These are phyloP conservation scores for Geranium incanum DNA, from an alignment of 441 rosid genomes.

Conservation along the genomic window DNA sequence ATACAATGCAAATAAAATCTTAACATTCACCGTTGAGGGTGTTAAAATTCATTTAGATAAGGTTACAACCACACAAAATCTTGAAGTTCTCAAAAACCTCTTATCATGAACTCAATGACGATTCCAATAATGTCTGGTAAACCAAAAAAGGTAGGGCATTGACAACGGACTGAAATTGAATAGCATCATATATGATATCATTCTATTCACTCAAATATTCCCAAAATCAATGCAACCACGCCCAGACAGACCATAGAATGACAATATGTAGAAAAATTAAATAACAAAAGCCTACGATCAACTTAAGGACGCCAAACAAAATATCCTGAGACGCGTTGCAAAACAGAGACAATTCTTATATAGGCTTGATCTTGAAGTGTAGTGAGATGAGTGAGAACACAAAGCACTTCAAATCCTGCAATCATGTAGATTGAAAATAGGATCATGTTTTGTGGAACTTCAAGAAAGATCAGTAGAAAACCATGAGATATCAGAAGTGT, in stretches of 20 bases:
- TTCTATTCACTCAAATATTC: slow-evolving; percentile 1
- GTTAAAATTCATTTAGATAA: too few relatives aligned
- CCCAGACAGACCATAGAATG: slow-evolving; percentile 16
- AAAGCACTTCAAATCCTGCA: slow-evolving; percentile 95
- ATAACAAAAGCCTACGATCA: slow-evolving; percentile 16
- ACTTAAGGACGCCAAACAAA: slow-evolving; percentile 8
- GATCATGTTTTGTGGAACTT: slow-evolving; percentile 6
- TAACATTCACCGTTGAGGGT: too few relatives aligned
- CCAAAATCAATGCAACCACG: slow-evolving; percentile 12
- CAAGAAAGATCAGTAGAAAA: not conserved
- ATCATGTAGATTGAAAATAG: slow-evolving; percentile 21
- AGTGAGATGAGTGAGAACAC: slow-evolving; percentile 92
- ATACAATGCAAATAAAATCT: too few relatives aligned
- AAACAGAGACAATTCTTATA: slow-evolving; percentile 26
- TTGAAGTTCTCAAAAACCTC: too few relatives aligned
- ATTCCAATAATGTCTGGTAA: too few relatives aligned
- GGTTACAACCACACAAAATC: too few relatives aligned
- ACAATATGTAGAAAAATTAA: slow-evolving; percentile 6
- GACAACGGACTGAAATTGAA: too few relatives aligned
- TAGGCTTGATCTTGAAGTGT: slow-evolving; percentile 96
- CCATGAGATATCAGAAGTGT: too few relatives aligned
- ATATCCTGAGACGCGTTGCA: not conserved
- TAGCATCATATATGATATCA: not conserved
- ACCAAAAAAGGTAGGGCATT: too few relatives aligned
- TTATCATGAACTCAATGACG: too few relatives aligned